Evolutionary conservation across 345 rosid genomes (phyloP), one percentile per base, ranked within the genome.

Genomic region (Isatis tinctoria): DNA sequence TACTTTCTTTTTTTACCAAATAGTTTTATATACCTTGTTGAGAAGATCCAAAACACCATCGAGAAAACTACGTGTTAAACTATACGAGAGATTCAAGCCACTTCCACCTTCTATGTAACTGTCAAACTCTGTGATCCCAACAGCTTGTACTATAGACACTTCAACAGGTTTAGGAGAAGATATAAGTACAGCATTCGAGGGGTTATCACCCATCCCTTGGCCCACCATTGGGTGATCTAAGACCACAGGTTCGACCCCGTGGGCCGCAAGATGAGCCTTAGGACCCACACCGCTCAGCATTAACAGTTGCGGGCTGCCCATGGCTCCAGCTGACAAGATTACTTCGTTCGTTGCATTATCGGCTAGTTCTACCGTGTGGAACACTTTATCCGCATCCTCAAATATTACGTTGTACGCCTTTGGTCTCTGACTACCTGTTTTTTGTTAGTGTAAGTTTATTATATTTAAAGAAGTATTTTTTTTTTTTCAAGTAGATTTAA

Each of bases 191-290:
- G 27, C 13, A 48, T 20, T 48, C 27, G 6, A 24, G 3, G 92
- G 87, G 59, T 86, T 90, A 61, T 92, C 92, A 0, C 88, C 79
- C 96, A 92, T 87, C 12, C 88, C 96, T 61, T 84, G 88, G 5
- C 98, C 98, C 24, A 92, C 90, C 82, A 83, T 73, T 1, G 90
- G 88, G 12, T 85, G 86, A 51, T 92, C 84, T 6, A 74, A 5
- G 20, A 82, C 8, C 28, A 68, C n/a, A 10, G 87, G 87, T 48
- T 48, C 9, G 4, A 20, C 17, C 52, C 18, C 9, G 22, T 5
- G 35, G 6, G 18, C 5, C 3, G 52, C 18, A 17, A 47, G 12
- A 47, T 32, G 48, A n/a, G 48, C 9, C 48, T 0, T 44, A n/a
- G 20, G 48, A 44, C 20, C 48, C 8, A 44, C 48, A 9, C 48